phyloP scores from a whole-genome alignment of 2,329 filamentous ascomycete species.

The Aspergillus sp. region DNA sequence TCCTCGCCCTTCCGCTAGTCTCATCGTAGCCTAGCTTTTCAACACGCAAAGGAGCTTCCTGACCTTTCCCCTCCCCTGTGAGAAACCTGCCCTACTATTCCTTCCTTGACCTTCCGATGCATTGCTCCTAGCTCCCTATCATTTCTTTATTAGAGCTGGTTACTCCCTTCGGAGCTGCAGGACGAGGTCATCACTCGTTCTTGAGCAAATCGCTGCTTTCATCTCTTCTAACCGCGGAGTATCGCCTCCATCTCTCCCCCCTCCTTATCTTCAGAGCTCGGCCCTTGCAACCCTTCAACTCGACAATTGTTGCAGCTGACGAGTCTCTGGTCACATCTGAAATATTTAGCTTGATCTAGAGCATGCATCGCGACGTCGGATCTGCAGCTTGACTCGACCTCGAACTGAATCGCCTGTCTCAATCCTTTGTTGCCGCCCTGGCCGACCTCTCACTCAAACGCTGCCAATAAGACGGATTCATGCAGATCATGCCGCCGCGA shows the following conservation, averaged over 20 bases:
- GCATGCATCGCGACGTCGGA: constrained; percentile 21
- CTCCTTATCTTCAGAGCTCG: background rate
- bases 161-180: constrained; percentile 20
- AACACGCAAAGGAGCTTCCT: constrained; percentile 17
- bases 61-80: constrained; percentile 17
- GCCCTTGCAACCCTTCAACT: constrained; percentile 8
- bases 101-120: constrained; percentile 16
- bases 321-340: background rate
- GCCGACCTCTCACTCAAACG: constrained; percentile 20
- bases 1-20: constrained; percentile 16
- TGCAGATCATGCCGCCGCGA: constrained; percentile 81
- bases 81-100: constrained; percentile 16
- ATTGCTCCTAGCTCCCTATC: constrained; percentile 11
- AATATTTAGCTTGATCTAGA: constrained; percentile 13
- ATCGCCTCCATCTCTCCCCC: constrained; percentile 8
- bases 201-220: constrained; percentile 10
- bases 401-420: constrained; percentile 14
- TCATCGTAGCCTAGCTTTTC: constrained; percentile 13
- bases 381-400: constrained; percentile 22
- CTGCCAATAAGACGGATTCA: constrained; percentile 37
- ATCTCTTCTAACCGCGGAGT: background rate
- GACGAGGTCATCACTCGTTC: constrained; percentile 15
- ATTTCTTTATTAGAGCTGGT: constrained; percentile 14
- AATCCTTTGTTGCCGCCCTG: constrained; percentile 16
- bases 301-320: constrained; percentile 13